phyloP scores from a whole-genome alignment of 805 yeast species.

The Isabelozyma heimii region DNA sequence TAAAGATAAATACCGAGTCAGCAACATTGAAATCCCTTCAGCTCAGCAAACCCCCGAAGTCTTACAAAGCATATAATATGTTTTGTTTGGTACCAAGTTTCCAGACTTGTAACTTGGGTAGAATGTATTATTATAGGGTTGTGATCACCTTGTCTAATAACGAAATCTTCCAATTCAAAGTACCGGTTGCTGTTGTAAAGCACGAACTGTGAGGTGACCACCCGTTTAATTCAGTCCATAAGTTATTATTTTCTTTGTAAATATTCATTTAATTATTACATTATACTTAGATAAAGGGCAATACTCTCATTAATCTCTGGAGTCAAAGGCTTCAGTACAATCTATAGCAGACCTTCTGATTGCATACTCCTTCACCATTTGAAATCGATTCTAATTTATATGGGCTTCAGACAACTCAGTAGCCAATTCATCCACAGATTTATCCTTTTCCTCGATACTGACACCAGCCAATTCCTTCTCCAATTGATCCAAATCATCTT shows the following conservation, averaged over 20 bases:
- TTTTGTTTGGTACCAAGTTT: slow-evolving; percentile 36
- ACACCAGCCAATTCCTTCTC: slow-evolving; percentile 49
- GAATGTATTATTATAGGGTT: slow-evolving; percentile 30
- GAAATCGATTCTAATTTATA: slow-evolving; percentile 20
- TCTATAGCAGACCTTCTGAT: background rate
- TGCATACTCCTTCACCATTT: background rate
- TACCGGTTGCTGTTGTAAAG: slow-evolving; percentile 29
- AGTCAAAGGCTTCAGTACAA: too few relatives aligned
- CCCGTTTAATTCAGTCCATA: too few relatives aligned
- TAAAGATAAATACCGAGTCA: slow-evolving; percentile 3
- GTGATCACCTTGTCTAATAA: slow-evolving; percentile 17
- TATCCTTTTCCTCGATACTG: slow-evolving; percentile 42
- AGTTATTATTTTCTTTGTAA: background rate
- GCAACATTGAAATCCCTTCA: slow-evolving; percentile 8
- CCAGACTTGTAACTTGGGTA: slow-evolving; percentile 31
- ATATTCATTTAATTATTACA: background rate
- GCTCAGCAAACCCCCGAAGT: slow-evolving; percentile 1
- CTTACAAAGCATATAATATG: slow-evolving; percentile 15
- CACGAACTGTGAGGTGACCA: background rate
- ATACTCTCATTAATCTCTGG: too few relatives aligned
- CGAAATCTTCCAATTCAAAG: slow-evolving; percentile 19
- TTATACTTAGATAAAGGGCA: background rate
- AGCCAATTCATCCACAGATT: slow-evolving; percentile 56
- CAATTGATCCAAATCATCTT: slow-evolving; percentile 51
- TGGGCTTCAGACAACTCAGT: slow-evolving; percentile 56